Evolutionary conservation across 1,284 basidiomycete genomes (phyloP).

Genomic region (Coniferiporia weirii): DNA sequence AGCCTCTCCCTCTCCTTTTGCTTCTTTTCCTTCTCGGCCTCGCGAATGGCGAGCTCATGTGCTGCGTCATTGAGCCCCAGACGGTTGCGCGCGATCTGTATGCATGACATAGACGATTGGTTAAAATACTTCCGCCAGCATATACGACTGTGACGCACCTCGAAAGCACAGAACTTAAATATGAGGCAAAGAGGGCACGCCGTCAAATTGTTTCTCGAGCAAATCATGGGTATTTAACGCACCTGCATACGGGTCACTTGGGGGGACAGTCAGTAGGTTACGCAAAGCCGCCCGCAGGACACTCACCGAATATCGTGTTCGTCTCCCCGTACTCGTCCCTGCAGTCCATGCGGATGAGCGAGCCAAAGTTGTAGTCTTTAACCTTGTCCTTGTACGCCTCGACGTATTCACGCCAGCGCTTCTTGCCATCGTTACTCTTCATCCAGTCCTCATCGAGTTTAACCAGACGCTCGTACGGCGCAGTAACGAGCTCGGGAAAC

Average conservation of each 20-base stretch:
- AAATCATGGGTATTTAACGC: slow-evolving; percentile 17
- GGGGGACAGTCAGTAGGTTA: slow-evolving; percentile 4
- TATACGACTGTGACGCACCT: slow-evolving; percentile 42
- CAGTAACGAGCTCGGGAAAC: slow-evolving; percentile 80
- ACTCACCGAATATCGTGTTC: slow-evolving; percentile 91
- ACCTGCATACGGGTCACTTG: slow-evolving; percentile 75
- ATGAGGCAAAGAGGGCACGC: not conserved
- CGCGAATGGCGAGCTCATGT: slow-evolving; percentile 76
- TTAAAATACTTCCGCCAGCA: not conserved
- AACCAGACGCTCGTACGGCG: slow-evolving; percentile 61
- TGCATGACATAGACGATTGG: not conserved
- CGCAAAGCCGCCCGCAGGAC: slow-evolving; percentile 10
- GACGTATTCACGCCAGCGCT: slow-evolving; percentile 90
- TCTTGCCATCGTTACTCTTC: slow-evolving; percentile 90
- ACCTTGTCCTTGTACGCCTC: slow-evolving; percentile 82
- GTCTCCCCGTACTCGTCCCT: slow-evolving; percentile 83
- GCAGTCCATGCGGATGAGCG: slow-evolving; percentile 82
- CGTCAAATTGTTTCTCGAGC: not conserved
- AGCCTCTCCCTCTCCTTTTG: slow-evolving; percentile 44
- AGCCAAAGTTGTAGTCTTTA: slow-evolving; percentile 97
- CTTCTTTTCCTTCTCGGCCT: slow-evolving; percentile 55
- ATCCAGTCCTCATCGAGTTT: slow-evolving; percentile 91
- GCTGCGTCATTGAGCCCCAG: slow-evolving; percentile 88
- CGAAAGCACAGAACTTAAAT: slow-evolving; percentile 82
- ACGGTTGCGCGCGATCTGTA: slow-evolving; percentile 85